Conservation (phyloP, 192 early-diverging fungal genomes). For the Linnemannia exigua region DNA sequence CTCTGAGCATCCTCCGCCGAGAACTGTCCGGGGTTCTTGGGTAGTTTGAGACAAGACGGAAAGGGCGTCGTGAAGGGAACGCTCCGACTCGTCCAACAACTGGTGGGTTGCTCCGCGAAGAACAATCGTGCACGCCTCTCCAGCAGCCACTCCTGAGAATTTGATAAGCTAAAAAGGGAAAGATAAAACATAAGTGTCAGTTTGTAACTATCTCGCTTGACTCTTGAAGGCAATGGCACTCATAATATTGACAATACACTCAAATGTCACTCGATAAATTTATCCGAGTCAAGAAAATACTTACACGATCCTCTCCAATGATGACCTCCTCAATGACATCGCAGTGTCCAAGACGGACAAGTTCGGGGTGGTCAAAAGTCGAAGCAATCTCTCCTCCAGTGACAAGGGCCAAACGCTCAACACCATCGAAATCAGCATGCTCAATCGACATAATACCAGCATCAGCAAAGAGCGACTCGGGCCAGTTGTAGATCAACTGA, state of each 20-base stretch:
- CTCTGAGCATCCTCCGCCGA: conserved; percentile 97
- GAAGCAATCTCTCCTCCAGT: conserved; percentile 99
- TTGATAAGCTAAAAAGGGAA: conserved; percentile 80
- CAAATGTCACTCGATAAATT: not conserved
- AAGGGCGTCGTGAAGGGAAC: conserved; percentile 97
- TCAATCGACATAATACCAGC: conserved; percentile 96
- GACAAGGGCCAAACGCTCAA: conserved; percentile 96
- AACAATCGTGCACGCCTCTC: conserved; percentile 98
- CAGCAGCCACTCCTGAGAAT: conserved; percentile 95
- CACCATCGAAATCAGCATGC: conserved; percentile 99
- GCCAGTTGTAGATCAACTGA: conserved; percentile 99
- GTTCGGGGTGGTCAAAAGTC: conserved; percentile 98
- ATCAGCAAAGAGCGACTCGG: conserved; percentile 99
- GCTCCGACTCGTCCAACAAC: conserved; percentile 97
- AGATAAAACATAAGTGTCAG: not conserved
- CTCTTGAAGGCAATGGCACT: no score
- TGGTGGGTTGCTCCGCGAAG: conserved; percentile 96
- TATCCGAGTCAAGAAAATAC: not conserved
- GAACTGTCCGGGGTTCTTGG: conserved; percentile 91
- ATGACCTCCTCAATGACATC: conserved; percentile 98
- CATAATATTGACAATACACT: no score
- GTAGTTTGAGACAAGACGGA: conserved; percentile 97
- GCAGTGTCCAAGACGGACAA: conserved; percentile 95
- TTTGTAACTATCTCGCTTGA: no score
- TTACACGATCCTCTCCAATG: conserved; percentile 95